Base-by-base conservation (phyloP, 2,329 filamentous ascomycete genomes). In the Huntiella decipiens region DNA sequence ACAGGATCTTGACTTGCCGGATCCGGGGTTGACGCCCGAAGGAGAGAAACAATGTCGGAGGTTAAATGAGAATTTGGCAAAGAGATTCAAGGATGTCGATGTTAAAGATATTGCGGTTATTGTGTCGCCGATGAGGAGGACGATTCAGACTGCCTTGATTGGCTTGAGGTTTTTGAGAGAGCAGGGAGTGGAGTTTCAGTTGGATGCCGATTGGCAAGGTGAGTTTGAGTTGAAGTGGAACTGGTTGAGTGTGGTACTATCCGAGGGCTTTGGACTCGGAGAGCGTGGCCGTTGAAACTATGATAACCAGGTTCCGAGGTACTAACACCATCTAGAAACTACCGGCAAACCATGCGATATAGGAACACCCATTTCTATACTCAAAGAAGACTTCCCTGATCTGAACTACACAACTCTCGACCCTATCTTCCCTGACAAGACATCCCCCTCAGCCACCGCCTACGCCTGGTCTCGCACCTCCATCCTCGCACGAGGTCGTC, bases 191-290 rank as follows among this genome's bases (percentile, higher is more conserved):
- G 66, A 63, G 39, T 64, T 79, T 17, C 59, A 70, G 41, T 68
- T 71, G 1, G 66, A 74, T 53, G 74, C 77, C 3, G 65, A 66
- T 46, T 82, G 77, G 77, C 77, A 82, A 63, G 73, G 72, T 75
- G 57, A 46, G 54, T 53, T 17, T 12, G 6, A 28, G 6, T 8
- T 28, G 22, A 4, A 28, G 6, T 28, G 22, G 22, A 28, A 19
- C 17, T 39, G 3, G 5, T 19, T 16, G 5, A 39, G 38, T 22
- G 15, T 17, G n/a, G 10, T 1, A 12, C 5, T 17, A 39, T 39
- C 4, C 22, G 7, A 22, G n/a, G 6, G 7, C 1, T 13, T n/a
- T 37, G 35, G 35, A n/a, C n/a, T n/a, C n/a, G 1, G 4, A 12
- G 13, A 12, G 34, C 7, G 13, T 36, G 8, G 12, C 6, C 0